Base-by-base conservation (phyloP, 2,329 filamentous ascomycete species). In the Chaetomium olivaceum region DNA sequence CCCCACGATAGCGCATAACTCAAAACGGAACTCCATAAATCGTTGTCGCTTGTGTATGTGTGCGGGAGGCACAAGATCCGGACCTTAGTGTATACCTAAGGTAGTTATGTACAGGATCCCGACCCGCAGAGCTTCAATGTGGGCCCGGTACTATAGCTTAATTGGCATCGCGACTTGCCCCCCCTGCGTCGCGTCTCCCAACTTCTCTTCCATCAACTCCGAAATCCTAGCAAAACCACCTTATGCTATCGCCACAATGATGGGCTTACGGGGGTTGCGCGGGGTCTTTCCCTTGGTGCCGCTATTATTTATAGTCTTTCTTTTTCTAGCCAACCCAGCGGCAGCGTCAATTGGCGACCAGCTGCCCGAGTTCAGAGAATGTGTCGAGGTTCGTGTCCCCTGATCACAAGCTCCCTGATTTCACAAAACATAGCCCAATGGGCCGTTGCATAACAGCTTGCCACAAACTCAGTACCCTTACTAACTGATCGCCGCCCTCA, bases 301-400 rank as follows among this genome's bases (percentile, higher is more conserved):
- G 69, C 67, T 79, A 60, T 71, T 76, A 66, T 68, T 82, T 61
- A 68, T 73, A 12, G 55, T 76, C 61, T 65, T 79, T 58, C 66
- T 81, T 52, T 69, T 81, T 62, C 77, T 86, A 67, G 76, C 78
- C 36, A 73, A 72, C 60, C 76, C 77, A n/a, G 82, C 81, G 19
- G 78, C 82, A 62, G 95, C 93, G 31, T 97, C 93, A 4, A 73
- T 88, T 58, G 95, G 95, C 70, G 95, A 99, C 77, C 85, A 87
- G 63, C 82, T 97, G 66, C 92, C 92, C 21, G 93, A 96, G 74
- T 99, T 99, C 77, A 85, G 84, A 75, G 83, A 93, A 77, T 99
- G 95, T 76, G 87, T 98, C 61, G 80, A 92, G 82, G 94, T 96
- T 81, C 69, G 80, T 77, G 46, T 77, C 74, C 43, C 52, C 36